A percentile compares a stretch with the other conserved stretches of the same genome.
Evolutionary conservation across 192 early-diverging fungal genomes (phyloP).

Genomic region (Powellomyces hirtus): DNA sequence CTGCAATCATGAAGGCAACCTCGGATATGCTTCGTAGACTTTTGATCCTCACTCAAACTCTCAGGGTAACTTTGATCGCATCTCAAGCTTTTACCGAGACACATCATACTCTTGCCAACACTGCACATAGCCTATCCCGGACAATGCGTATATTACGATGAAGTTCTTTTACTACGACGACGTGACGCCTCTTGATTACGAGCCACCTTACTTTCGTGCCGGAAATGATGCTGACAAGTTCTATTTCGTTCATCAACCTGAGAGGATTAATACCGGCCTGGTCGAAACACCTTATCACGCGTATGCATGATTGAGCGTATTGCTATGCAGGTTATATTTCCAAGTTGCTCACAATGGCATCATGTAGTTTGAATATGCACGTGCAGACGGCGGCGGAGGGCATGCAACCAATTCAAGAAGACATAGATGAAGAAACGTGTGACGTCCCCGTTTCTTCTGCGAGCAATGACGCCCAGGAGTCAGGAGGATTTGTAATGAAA

Average conservation of each 20-base stretch:
- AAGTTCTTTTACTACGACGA: constrained; percentile 57
- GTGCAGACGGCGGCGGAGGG: constrained; percentile 17
- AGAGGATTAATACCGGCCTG: constrained; percentile 39
- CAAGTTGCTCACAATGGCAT: no score
- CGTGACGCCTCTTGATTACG: constrained; percentile 51
- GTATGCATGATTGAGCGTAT: constrained; percentile 17
- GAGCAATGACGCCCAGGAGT: background rate
- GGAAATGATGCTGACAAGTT: constrained; percentile 28
- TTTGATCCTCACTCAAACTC: constrained; percentile 49
- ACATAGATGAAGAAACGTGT: background rate
- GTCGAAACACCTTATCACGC: constrained; percentile 46
- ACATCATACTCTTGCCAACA: no score
- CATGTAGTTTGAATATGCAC: constrained; percentile 18
- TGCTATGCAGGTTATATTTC: background rate
- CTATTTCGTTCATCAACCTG: constrained; percentile 33
- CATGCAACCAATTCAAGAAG: background rate
- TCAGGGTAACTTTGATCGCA: constrained; percentile 41
- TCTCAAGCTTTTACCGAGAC: no score
- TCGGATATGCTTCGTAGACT: constrained; percentile 41
- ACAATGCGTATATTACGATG: constrained; percentile 41
- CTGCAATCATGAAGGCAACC: constrained; percentile 40
- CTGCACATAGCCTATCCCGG: constrained; percentile 36
- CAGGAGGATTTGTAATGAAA: no score
- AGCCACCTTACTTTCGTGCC: constrained; percentile 50
- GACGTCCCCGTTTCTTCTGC: background rate